Base-by-base conservation (phyloP, 2,329 filamentous ascomycete species). In the Blastomyces parvus region DNA sequence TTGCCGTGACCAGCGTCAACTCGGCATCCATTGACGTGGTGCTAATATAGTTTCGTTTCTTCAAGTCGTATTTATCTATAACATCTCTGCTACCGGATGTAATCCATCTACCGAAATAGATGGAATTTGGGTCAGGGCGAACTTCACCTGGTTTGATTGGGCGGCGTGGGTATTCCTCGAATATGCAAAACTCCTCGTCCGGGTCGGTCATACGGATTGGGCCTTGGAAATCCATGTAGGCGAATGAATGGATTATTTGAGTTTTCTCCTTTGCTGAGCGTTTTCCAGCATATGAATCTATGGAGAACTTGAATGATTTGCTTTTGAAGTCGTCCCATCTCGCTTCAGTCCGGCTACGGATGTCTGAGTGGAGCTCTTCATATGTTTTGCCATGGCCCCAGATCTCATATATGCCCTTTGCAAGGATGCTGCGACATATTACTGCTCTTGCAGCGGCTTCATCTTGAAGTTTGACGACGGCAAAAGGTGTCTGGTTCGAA, bases 21-120 rank as follows among this genome's bases (percentile, higher is more conserved):
- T 97, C 94, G 0, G 93, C 89, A 73, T 99, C 94, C 94, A 99
- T 97, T 56, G 90, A 94, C 0, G 94, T 99, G 0, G 93, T 97
- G 68, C 89, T 91, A 70, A 99, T 97, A 73, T 99, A 99, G 48
- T 84, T 83, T 36, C 94, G 82, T 76, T 96, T 96, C 81, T 99
- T 99, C 27, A 99, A 82, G 73, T 96, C 91, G 71, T 92, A 95
- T 30, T 83, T 88, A 44, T 84, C 79, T 40, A 90, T 82, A 5
- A 87, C 80, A 61, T 89, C 84, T 55, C 93, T 83, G 2, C 83
- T 84, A 1, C 89, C 87, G 14, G 79, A 78, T 1, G 82, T 87
- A 30, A 97, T 74, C 63, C 85, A 84, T 9, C 91, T 85, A 13
- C 90, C 91, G 33, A 97, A 82, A 71, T 88, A 88, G 30, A 91